Evolutionary conservation across 2,329 filamentous ascomycete species (phyloP), one percentile per base, ranked within the genome.

Genomic region (Scedosporium minutisporum): DNA sequence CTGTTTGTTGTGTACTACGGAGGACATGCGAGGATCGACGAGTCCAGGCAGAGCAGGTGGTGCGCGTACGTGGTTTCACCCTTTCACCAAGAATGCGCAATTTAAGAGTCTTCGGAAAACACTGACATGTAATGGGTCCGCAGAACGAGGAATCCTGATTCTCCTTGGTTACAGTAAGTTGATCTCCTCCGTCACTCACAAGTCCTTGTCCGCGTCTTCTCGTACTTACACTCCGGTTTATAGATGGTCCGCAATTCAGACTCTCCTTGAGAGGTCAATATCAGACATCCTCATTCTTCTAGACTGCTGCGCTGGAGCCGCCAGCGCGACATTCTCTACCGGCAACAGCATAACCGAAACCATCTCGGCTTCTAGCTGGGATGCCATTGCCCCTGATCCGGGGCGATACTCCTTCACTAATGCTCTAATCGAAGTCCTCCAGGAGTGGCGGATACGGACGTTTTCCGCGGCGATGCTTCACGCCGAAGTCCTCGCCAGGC

Each of bases 381-480:
- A 86, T 64, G 82, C 82, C 53, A 84, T 84, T 60, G 82, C 83
- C 10, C 82, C 83, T 0, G 80, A 84, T 63, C 83, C 83, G 12
- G 82, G 83, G 6, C 76, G 81, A 4, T 85, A 83, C 67, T 85
- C 82, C 0, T 86, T 86, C 67, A 85, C 82, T 2, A 82, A 81
- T 61, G 80, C 81, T 23, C 73, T 86, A 14, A 84, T 85, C 53
- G 82, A 85, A 64, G 82, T 85, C 0, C 73, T 86, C 14, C 77
- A 80, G 63, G 81, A 85, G 66, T 85, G 83, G 83, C 77, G 78
- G 25, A 67, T 77, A 9, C 77, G 79, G 62, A 78, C 77, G 0
- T 86, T 82, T 66, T 85, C 83, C 6, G 83, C 82, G 16, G 82
- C 82, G 27, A 85, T 85, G 82, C 74, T 86, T 5, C 83, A 86